phyloP scores from a whole-genome alignment of 78 protist species.

The Mastigamoeba balamuthi region DNA sequence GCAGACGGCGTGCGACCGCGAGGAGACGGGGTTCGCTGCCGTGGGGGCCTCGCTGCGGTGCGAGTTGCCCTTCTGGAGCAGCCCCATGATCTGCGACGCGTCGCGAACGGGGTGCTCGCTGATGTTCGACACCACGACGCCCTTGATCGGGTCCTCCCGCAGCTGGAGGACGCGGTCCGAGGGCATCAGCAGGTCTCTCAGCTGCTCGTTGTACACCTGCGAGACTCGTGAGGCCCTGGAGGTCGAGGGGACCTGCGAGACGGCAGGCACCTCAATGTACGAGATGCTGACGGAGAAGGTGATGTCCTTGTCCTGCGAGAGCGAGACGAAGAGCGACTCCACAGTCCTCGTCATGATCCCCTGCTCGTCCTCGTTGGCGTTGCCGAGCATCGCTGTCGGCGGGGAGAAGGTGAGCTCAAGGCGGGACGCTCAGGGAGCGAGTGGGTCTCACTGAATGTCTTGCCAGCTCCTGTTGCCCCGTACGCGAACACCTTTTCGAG shows the following conservation, averaged over 20 bases:
- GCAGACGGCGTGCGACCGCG: constrained; percentile 81
- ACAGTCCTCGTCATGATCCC: too few relatives aligned
- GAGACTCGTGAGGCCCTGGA: too few relatives aligned
- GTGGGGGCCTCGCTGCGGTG: constrained; percentile 46
- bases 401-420: constrained; percentile 50
- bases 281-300: not conserved
- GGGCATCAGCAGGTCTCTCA: constrained; percentile 34
- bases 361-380: constrained; percentile 26
- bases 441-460: not conserved
- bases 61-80: constrained; percentile 42
- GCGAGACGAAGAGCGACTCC: too few relatives aligned
- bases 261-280: not conserved
- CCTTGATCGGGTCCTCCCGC: constrained; percentile 35
- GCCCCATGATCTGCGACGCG: constrained; percentile 4
- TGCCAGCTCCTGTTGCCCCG: constrained; percentile 1
- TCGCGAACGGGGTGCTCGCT: not conserved
- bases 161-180: not conserved
- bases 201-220: constrained; percentile 61
- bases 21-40: constrained; percentile 44
- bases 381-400: constrained; percentile 42
- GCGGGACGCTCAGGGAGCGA: constrained; percentile 8
- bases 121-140: not conserved
- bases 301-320: too few relatives aligned
- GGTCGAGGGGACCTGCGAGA: too few relatives aligned
- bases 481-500: too few relatives aligned